These are phyloP conservation scores for Plasmodium vivax DNA, from an alignment of 169 alveolate species.

Conservation along the genomic window DNA sequence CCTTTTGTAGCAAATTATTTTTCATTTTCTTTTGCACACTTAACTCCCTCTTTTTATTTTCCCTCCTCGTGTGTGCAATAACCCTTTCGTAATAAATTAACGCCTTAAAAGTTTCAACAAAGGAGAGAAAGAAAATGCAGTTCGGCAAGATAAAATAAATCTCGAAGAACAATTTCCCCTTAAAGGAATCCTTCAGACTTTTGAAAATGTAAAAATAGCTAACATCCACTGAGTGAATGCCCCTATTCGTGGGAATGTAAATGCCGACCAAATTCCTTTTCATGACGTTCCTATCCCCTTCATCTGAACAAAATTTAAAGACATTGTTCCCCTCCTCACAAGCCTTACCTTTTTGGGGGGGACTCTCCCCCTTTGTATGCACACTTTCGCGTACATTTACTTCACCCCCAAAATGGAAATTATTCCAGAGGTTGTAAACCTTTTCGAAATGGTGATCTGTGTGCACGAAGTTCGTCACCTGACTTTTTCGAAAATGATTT, in stretches of 20 bases:
- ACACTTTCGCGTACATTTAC: not conserved
- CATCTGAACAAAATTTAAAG: conserved; percentile 61
- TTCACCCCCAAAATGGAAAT: conserved; percentile 5
- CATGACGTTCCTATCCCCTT: conserved; percentile 40
- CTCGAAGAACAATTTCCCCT: conserved; percentile 54
- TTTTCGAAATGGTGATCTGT: conserved; percentile 26
- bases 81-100: conserved; percentile 53
- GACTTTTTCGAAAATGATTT: conserved; percentile 25
- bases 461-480: conserved; percentile 5
- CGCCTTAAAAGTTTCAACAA: conserved; percentile 28
- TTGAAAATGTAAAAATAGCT: conserved; percentile 63
- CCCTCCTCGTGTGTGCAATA: conserved; percentile 9
- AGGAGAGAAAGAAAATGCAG: conserved; percentile 36
- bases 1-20: conserved; percentile 23
- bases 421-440: conserved; percentile 19
- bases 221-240: conserved; percentile 37
- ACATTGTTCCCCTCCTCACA: conserved; percentile 4
- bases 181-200: conserved; percentile 36
- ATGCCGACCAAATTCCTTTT: conserved; percentile 52
- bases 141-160: conserved; percentile 47
- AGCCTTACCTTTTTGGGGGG: not conserved
- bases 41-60: not conserved
- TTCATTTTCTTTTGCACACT: conserved; percentile 12
- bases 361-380: not conserved
- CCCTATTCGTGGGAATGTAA: conserved; percentile 44